Percentiles rank a stretch among this genome's conserved stretches.
phyloP scores from a whole-genome alignment of 2,329 filamentous ascomycete species.

The Dactylellina sp. region DNA sequence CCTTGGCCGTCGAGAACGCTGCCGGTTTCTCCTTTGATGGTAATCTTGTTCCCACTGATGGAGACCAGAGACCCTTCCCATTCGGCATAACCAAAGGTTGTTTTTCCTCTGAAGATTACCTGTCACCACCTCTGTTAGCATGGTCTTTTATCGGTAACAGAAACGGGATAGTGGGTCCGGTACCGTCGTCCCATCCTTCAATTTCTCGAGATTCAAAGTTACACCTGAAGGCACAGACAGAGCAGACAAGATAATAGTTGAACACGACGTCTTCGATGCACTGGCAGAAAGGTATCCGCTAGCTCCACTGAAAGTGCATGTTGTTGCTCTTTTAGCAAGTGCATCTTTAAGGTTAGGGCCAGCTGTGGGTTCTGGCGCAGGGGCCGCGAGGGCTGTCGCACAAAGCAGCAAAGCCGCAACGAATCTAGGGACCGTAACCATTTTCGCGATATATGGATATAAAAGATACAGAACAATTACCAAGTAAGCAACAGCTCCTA shows the following conservation, averaged over 20 bases:
- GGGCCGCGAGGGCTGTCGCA: constrained; percentile 14
- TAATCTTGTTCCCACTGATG: constrained; percentile 70
- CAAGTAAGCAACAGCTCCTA: background rate
- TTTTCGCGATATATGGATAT: background rate
- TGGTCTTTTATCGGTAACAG: too few relatives aligned
- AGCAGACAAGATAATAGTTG: constrained; percentile 68
- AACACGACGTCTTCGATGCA: constrained; percentile 68
- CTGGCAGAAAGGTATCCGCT: constrained; percentile 64
- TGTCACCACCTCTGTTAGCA: constrained; percentile 46
- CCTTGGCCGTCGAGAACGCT: constrained; percentile 71
- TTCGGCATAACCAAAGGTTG: constrained; percentile 75
- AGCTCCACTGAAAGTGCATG: constrained; percentile 71
- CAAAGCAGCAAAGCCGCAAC: constrained; percentile 19
- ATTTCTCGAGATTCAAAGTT: constrained; percentile 70
- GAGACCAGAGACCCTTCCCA: constrained; percentile 74
- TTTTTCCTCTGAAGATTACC: constrained; percentile 74
- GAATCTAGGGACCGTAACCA: constrained; percentile 22
- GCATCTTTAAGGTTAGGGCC: constrained; percentile 15
- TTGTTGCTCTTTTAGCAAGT: constrained; percentile 59
- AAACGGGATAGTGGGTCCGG: too few relatives aligned
- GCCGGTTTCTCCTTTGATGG: constrained; percentile 68
- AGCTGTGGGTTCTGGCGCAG: constrained; percentile 34
- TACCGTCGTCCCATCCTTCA: constrained; percentile 68
- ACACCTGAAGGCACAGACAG: constrained; percentile 71
- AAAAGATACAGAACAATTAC: background rate